Evolutionary conservation across 2,329 filamentous ascomycete species (phyloP).

Genomic region (Fusarium austroafricanum): DNA sequence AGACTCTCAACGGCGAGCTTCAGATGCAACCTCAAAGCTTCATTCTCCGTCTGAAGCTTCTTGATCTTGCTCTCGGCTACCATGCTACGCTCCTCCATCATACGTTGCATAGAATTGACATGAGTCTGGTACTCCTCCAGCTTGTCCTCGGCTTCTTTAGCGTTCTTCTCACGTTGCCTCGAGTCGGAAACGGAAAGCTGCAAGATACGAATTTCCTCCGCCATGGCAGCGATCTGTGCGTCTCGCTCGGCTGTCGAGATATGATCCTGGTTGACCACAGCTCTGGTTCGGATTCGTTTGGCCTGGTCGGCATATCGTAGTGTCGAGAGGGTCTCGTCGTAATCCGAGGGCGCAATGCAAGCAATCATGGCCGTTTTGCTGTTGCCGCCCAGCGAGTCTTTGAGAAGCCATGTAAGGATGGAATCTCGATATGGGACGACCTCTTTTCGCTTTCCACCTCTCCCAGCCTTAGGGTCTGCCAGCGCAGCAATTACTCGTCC

Average conservation of each 20-base stretch:
- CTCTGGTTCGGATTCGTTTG: conserved; percentile 94
- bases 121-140: conserved; percentile 95
- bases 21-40: conserved; percentile 86
- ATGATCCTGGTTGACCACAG: conserved; percentile 94
- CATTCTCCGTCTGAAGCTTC: conserved; percentile 88
- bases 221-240: conserved; percentile 93
- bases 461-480: conserved; percentile 72
- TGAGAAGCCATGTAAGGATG: conserved; percentile 84
- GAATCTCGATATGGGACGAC: conserved; percentile 95
- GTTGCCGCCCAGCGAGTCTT: conserved; percentile 95
- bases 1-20: conserved; percentile 86
- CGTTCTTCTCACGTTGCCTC: conserved; percentile 78
- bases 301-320: conserved; percentile 97
- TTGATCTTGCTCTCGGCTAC: conserved; percentile 95
- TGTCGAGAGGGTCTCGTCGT: conserved; percentile 96
- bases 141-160: conserved; percentile 80
- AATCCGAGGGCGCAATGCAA: conserved; percentile 94
- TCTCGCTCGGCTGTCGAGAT: conserved; percentile 93
- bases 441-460: conserved; percentile 67
- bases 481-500: conserved; percentile 95
- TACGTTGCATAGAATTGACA: conserved; percentile 88
- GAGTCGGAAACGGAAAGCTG: conserved; percentile 80
- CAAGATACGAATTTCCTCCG: conserved; percentile 88
- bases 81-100: conserved; percentile 94
- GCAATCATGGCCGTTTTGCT: conserved; percentile 99